Percentiles rank a stretch among this genome's conserved stretches.
phyloP scores from a whole-genome alignment of 78 protist species.

The Corallochytrium limacisporum region DNA sequence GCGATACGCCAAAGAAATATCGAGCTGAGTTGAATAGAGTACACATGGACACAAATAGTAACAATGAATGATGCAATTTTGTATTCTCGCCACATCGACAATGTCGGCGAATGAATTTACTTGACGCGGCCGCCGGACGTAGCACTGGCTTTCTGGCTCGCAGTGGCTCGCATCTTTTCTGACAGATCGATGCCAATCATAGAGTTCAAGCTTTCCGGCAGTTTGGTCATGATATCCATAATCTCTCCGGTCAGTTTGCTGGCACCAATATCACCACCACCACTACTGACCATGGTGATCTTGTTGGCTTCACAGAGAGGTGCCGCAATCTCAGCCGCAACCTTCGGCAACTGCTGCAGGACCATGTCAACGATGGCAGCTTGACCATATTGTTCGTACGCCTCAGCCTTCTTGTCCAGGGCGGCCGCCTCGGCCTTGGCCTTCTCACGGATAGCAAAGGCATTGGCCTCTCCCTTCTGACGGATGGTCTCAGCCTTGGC shows the following conservation, averaged over 20 bases:
- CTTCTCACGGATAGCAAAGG: neutral
- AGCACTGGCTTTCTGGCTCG: too few species aligned
- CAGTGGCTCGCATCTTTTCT: too few species aligned
- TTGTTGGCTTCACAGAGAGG: neutral
- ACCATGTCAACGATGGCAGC: slow-evolving; percentile 19
- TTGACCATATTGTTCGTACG: neutral
- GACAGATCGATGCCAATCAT: slow-evolving; percentile 23
- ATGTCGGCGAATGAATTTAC: too few species aligned
- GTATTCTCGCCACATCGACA: too few species aligned
- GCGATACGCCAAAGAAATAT: too few species aligned
- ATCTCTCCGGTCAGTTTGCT: slow-evolving; percentile 18
- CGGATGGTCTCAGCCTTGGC: neutral
- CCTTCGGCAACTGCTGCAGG: slow-evolving; percentile 10
- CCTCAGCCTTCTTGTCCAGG: slow-evolving; percentile 5
- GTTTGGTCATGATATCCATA: slow-evolving; percentile 1
- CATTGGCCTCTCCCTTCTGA: slow-evolving; percentile 1
- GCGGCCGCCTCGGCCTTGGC: slow-evolving; percentile 2
- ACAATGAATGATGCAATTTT: too few species aligned
- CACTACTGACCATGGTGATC: neutral
- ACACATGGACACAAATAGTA: too few species aligned
- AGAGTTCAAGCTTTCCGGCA: neutral
- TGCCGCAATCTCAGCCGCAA: slow-evolving; percentile 11
- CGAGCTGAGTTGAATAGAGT: too few species aligned
- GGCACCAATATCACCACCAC: slow-evolving; percentile 17
- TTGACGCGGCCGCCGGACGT: too few species aligned